These are phyloP conservation scores for Epichloe scottii DNA, from an alignment of 2,329 filamentous ascomycete species.

Conservation along the genomic window DNA sequence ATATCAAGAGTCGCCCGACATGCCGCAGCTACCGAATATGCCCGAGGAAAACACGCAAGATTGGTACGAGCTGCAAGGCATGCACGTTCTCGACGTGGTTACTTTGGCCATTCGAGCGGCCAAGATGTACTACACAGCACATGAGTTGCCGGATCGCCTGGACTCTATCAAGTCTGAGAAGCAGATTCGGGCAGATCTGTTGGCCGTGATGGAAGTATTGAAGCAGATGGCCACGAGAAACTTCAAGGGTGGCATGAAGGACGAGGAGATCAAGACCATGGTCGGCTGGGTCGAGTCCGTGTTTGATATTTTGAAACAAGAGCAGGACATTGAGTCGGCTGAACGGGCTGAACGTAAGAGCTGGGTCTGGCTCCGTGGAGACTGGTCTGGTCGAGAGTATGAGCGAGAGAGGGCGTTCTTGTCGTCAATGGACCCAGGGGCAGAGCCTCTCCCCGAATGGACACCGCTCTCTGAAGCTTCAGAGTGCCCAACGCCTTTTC, in stretches of 20 bases:
- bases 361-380: constrained; percentile 69
- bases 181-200: constrained; percentile 69
- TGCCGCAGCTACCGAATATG: constrained; percentile 24
- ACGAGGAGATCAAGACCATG: constrained; percentile 67
- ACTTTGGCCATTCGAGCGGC: constrained; percentile 92
- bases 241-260: constrained; percentile 70
- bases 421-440: constrained; percentile 53
- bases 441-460: constrained; percentile 55
- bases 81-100: constrained; percentile 84
- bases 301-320: constrained; percentile 60
- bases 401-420: constrained; percentile 76
- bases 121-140: constrained; percentile 91
- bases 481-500: constrained; percentile 57
- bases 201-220: constrained; percentile 78
- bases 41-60: constrained; percentile 41
- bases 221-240: constrained; percentile 83
- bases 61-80: constrained; percentile 79
- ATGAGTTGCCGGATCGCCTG: constrained; percentile 74
- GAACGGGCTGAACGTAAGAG: constrained; percentile 58
- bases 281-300: constrained; percentile 69
- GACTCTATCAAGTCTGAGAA: constrained; percentile 82
- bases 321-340: constrained; percentile 63
- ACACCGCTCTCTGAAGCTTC: constrained; percentile 30
- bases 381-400: constrained; percentile 64
- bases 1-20: constrained; percentile 16